Evolutionary conservation across 371 early-diverging fungal genomes (phyloP).

Genomic region (Lichtheimia hyalospora): DNA sequence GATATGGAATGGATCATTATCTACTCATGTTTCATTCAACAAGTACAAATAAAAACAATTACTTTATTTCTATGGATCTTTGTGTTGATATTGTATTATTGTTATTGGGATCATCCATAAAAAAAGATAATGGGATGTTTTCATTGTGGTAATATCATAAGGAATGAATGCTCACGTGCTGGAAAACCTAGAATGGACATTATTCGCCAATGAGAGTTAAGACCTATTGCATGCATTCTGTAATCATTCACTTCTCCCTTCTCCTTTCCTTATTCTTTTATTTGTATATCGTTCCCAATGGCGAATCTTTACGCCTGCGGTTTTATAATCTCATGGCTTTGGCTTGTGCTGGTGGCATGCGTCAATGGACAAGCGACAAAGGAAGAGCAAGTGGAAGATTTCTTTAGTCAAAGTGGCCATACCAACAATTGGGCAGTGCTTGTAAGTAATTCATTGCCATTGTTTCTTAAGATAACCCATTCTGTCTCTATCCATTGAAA

Average conservation of each 20-base stretch:
- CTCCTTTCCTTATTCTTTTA: neutral
- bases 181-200: no score
- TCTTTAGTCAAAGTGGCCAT: slow-evolving; percentile 67
- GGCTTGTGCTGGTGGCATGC: neutral
- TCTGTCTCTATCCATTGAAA: neutral
- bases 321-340: neutral
- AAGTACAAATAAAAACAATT: no score
- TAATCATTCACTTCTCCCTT: neutral
- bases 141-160: neutral
- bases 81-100: no score
- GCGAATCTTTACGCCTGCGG: neutral
- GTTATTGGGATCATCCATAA: no score
- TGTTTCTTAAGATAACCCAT: neutral
- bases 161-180: no score
- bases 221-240: no score
- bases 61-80: no score
- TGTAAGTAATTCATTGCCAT: slow-evolving; percentile 31
- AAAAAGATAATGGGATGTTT: neutral
- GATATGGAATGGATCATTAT: no score
- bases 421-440: slow-evolving; percentile 98
- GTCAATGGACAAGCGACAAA: slow-evolving; percentile 1
- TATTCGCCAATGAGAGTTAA: no score
- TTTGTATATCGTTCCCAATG: neutral
- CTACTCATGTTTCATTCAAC: no score
- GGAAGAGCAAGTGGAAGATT: slow-evolving; percentile 36